Percentiles rank a stretch among this genome's conserved stretches.
These are phyloP conservation scores for Phascolomyces articulosus DNA, from an alignment of 371 early-diverging fungal species.

Conservation along the genomic window DNA sequence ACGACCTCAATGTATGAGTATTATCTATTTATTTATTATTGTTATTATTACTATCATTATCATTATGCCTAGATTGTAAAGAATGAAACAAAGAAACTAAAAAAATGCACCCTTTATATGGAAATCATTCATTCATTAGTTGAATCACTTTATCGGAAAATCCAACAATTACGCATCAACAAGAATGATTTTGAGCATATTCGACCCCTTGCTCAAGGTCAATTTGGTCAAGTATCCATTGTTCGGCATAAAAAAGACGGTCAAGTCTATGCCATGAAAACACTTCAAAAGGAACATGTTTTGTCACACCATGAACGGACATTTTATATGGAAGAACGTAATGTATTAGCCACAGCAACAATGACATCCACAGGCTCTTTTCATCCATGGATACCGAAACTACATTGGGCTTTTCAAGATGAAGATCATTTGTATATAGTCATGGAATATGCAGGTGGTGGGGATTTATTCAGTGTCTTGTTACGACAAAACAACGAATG, in stretches of 20 bases:
- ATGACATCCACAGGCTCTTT: too few species aligned
- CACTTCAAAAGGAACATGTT: conserved; percentile 85
- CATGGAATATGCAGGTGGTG: conserved; percentile 97
- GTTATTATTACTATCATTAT: neutral
- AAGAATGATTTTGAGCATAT: conserved; percentile 88
- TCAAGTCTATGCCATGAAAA: conserved; percentile 91
- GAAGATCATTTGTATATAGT: conserved; percentile 85
- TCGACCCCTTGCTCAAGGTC: conserved; percentile 88
- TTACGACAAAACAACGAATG: conserved; percentile 72
- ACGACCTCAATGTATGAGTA: conserved; percentile 18
- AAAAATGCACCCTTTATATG: neutral
- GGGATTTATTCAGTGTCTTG: conserved; percentile 93
- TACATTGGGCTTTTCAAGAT: conserved; percentile 95
- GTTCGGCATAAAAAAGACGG: neutral
- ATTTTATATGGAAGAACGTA: conserved; percentile 90
- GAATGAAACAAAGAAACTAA: too few species aligned
- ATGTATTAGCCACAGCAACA: conserved; percentile 75
- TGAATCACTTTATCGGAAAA: conserved; percentile 53
- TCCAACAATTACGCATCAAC: conserved; percentile 70
- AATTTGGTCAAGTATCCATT: conserved; percentile 86
- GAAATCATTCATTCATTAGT: conserved; percentile 48
- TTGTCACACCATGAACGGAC: conserved; percentile 85
- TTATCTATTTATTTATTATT: neutral
- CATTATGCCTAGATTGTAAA: too few species aligned
- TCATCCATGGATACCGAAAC: conserved; percentile 72